Base-by-base conservation (phyloP, 768 basidiomycete species). In the Serendipita sp. region DNA sequence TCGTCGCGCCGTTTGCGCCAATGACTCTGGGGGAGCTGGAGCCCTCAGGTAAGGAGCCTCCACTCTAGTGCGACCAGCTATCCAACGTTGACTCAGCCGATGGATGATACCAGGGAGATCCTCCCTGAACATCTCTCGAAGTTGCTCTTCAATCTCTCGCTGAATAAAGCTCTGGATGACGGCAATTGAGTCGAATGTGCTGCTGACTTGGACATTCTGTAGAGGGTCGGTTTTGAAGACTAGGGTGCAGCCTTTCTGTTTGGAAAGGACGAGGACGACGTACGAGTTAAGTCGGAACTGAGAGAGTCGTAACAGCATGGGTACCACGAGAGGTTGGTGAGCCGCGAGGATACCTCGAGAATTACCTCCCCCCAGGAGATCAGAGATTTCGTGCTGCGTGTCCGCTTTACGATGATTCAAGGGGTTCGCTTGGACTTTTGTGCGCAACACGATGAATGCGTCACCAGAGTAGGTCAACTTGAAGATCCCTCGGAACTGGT, bases 161-260 rank as follows among this genome's bases (percentile, higher is more conserved):
- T 98, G 96, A 66, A 99, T 92, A 74, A 94, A 98, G 64, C 92
- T 93, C 72, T 97, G 90, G 62, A 99, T 96, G 67, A 97, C 94
- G 52, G 90, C 91, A 67, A 99, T 95, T 2, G 91, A 92, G 74
- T 99, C 96, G 70, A 99, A 99, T 2, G 94, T 97, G 73, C 87
- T 89, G 74, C 88, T 93, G 72, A 99, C 98, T 71, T 98, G 91
- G 63, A 99, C 93, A 68, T 91, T 90, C 75, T 99, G 93, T 44
- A 99, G 81, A 1, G 96, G 96, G 74, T 99, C 96, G 40, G 96
- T 98, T 77, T 98, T 98, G 83, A 99, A 99, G 29, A 98, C 96
- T 63, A 99, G 84, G 0, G 96, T 98, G 72, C 98, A 97, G 46
- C 96, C 96, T 71, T 97, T 97, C 72, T 93, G 91, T 68, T 91